Evolutionary conservation across 73 alveolate species (phyloP), one percentile per base, ranked within the genome.

Genomic region (Loxodes magnus): DNA sequence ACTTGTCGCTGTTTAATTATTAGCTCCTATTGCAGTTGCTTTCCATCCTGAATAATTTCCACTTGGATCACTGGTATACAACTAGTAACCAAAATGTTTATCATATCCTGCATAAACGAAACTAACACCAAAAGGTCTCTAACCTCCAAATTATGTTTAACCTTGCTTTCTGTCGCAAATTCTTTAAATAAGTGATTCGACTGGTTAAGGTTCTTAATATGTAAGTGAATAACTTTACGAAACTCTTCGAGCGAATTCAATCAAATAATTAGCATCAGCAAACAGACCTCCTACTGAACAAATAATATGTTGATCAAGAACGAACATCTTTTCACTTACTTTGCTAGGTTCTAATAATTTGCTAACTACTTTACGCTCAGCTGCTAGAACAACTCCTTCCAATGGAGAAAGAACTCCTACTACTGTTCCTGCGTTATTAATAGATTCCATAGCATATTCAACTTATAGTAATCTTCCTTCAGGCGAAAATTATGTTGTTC

Each of bases 1-100:
- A 27, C 79, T 48, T 60, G 61, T 76, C 17, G 94, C 84, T 16
- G 61, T 66, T 10, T 44, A 38, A 50, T 70, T 75, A 46, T 75
- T 75, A 43, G 67, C 55, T 2, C 89, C 89, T 36, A 75, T 75
- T 22, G 89, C 89, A n/a, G 78, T 82, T 23, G 96, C 96, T 67
- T 74, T 82, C 97, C 97, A 88, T 16, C 92, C 79, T 35, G 74
- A 71, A 80, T 65, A 88, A 79, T 83, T 88, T n/a, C 97, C 97
- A 16, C 83, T 38, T 10, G 97, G 97, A 72, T 88, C 95, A 31
- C 94, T 63, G 76, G 78, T 72, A 76, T 79, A 88, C 42, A 88
- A 81, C 68, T 81, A 87, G 70, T 21, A 68, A 17, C 89, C 90
- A 14, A 51, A 28, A 20, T 43, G 60, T 17, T 37, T 46, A 48